Evolutionary conservation across 2,329 filamentous ascomycete species (phyloP), one percentile per base, ranked within the genome.

Genomic region (Fusarium foetens): DNA sequence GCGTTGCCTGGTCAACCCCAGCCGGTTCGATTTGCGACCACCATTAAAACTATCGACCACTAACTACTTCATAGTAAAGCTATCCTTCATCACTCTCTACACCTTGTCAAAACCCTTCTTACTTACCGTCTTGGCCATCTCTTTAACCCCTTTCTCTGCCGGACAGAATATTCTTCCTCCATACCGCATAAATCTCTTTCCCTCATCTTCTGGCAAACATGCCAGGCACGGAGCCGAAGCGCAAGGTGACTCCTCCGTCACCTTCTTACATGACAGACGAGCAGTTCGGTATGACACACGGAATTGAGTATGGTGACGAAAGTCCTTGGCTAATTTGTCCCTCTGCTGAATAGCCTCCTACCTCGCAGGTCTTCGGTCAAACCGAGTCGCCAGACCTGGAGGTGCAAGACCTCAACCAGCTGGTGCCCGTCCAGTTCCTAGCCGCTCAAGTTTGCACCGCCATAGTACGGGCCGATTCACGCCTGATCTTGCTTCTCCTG

Each of bases 351-450:
- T 81, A 94, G 92, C 90, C 73, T 85, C 86, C 67, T 95, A 94
- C 80, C 87, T 94, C 39, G 86, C 91, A 74, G 89, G 91, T 73
- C 87, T 95, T 39, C 91, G 93, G 74, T 89, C 87, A 74, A 92
- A 88, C 80, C 90, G 91, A 57, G 85, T 90, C 62, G 85, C 87
- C 39, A 88, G 93, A 62, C 93, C 93, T 13, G 91, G 89, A 63
- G 92, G 93, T 69, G 91, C 92, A 54, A 87, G 93, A 72, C 92
- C 92, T 66, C 87, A 86, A 60, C 87, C 88, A 27, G 77, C 82
- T 39, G 77, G 66, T 72, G 81, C 62, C 73, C 79, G 79, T 58
- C 75, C 72, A 74, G 76, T 72, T 75, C 82, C 78, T 23, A 69
- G 59, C 39, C 71, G 71, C 31, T 72, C 71, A 60, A 80, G 71